A percentile compares a stretch with the other conserved stretches of the same genome.
Evolutionary conservation across 176 grass and related monocot species (phyloP).

Genomic region (Phragmites australis): DNA sequence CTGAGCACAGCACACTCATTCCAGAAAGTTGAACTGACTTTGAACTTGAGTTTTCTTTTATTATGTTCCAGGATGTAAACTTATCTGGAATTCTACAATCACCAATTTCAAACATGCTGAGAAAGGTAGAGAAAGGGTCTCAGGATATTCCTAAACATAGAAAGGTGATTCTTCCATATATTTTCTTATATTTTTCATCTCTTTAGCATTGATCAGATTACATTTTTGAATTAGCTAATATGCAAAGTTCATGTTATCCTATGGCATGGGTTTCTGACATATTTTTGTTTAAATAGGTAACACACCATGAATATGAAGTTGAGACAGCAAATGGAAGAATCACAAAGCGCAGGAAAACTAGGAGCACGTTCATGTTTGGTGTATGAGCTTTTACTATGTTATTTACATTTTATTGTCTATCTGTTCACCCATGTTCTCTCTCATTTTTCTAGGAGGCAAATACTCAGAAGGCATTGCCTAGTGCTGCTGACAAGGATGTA

Average conservation of each 20-base stretch:
- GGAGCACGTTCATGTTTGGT: slow-evolving; percentile 87
- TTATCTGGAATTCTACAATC: slow-evolving; percentile 68
- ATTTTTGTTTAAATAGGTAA: slow-evolving; percentile 59
- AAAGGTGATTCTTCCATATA: slow-evolving; percentile 53
- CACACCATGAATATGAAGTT: slow-evolving; percentile 86
- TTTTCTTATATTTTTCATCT: slow-evolving; percentile 14
- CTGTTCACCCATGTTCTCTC: slow-evolving; percentile 26
- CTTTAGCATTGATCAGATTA: not conserved
- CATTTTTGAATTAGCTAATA: slow-evolving; percentile 16
- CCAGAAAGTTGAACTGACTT: slow-evolving; percentile 20
- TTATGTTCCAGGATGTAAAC: slow-evolving; percentile 64
- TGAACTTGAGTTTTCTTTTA: slow-evolving; percentile 33
- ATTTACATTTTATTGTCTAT: slow-evolving; percentile 20
- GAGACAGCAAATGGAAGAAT: slow-evolving; percentile 82
- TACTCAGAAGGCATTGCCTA: slow-evolving; percentile 56
- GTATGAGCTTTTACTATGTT: slow-evolving; percentile 48
- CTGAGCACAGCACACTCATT: slow-evolving; percentile 15
- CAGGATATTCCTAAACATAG: slow-evolving; percentile 73
- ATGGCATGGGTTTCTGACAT: slow-evolving; percentile 16
- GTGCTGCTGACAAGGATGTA: slow-evolving; percentile 50
- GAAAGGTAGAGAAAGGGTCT: slow-evolving; percentile 68
- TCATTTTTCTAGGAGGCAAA: slow-evolving; percentile 58
- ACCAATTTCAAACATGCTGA: slow-evolving; percentile 72
- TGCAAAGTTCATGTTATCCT: slow-evolving; percentile 21
- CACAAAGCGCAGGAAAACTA: slow-evolving; percentile 90